Base-by-base conservation (phyloP, 2,329 filamentous ascomycete species). In the Tolypocladium amazonense region DNA sequence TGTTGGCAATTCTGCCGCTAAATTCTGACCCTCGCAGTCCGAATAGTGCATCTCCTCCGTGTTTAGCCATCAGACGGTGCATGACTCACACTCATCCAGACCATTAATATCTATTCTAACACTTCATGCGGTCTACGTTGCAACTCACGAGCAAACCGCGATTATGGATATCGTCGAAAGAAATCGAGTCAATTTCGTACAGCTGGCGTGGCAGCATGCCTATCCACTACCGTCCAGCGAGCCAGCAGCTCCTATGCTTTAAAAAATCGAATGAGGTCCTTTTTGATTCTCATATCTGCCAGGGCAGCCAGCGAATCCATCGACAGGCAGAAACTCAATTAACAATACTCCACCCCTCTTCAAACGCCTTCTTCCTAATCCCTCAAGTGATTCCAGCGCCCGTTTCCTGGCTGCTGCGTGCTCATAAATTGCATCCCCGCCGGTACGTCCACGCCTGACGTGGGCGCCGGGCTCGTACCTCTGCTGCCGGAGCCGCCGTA, bases 381-480 rank as follows among this genome's bases (percentile, higher is more conserved):
- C 52, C 78, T 71, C 37, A 82, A 70, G 61, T 78, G 76, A 33
- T 72, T 71, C 74, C 75, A 80, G 59, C 78, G 72, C 43, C 72
- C 71, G 52, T 75, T 77, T 18, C 70, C 70, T 23, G 73, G 62
- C 63, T 73, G 67, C 62, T 72, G 71, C 33, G 68, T 70, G 35
- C 52, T 58, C 63, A 77, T 73, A 55, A 74, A 75, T 58, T 73
- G 75, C 69, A 74, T 70, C 14, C 76, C 76, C 0, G 72, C 65
- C 59, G 69, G 65, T 35, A 59, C 65, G 35, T 73, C 74, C 41
- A 68, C 67, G 12, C 67, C 70, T 35, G 71, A 71, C 60, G 64
- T 69, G 2, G 70, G 67, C 37, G 76, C 74, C 23, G 81, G 81
- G 65, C 81, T 83, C 41, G 78, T 80, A 23, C 78, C 81, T 35